Conservation (phyloP, 1,284 basidiomycete genomes). For the Coniferiporia sulphurascens region DNA sequence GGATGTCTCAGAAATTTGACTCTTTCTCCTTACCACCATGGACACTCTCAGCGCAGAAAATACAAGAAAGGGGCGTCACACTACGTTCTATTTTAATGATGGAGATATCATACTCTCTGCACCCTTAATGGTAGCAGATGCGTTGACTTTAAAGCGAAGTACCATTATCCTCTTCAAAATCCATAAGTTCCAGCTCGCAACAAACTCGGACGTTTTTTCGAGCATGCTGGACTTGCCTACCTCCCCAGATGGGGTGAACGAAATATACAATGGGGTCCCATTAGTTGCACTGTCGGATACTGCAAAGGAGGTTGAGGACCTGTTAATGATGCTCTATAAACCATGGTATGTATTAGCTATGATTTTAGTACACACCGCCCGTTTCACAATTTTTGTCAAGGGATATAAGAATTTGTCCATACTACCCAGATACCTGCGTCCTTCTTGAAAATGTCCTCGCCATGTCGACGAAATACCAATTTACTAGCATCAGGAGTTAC, state of each 20-base stretch:
- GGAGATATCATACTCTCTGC: constrained; percentile 28
- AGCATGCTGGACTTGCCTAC: constrained; percentile 1
- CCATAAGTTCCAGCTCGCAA: background rate
- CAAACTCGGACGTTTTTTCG: background rate
- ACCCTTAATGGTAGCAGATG: background rate
- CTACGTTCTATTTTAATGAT: constrained; percentile 27
- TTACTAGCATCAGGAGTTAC: constrained; percentile 27
- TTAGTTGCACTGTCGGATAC: background rate
- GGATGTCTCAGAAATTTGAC: too few relatives aligned
- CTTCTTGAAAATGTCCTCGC: constrained; percentile 29
- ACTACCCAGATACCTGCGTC: background rate
- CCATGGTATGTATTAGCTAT: background rate
- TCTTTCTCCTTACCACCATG: too few relatives aligned
- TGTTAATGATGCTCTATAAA: background rate
- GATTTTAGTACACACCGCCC: background rate
- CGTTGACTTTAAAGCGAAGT: background rate
- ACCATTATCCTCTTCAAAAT: background rate
- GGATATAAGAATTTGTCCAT: background rate
- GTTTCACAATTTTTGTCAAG: background rate
- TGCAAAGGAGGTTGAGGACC: background rate
- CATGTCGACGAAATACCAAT: constrained; percentile 32
- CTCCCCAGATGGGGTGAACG: background rate
- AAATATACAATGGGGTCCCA: background rate
- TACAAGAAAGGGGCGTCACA: background rate
- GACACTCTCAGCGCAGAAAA: too few relatives aligned